Percentiles rank a stretch among this genome's conserved stretches.
phyloP scores from a whole-genome alignment of 169 alveolate genomes.

The Cryptosporidium baileyi region DNA sequence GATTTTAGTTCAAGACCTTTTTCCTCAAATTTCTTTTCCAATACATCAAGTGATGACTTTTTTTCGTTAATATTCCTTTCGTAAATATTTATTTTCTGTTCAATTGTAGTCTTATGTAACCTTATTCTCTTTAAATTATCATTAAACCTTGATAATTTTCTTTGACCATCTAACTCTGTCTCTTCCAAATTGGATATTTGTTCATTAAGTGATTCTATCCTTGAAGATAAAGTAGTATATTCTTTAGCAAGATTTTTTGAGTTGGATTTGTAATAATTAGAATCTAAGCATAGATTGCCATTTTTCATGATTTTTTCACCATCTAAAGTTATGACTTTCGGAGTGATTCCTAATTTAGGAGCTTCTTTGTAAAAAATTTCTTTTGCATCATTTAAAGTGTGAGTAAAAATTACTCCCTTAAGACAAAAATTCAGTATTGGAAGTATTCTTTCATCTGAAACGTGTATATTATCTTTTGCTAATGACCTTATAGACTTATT shows the following conservation, averaged over 20 bases:
- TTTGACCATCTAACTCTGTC: constrained; percentile 21
- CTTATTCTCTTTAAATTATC: constrained; percentile 41
- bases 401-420: constrained; percentile 19
- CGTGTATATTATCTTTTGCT: constrained; percentile 56
- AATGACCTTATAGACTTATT: constrained; percentile 28
- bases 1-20: neutral
- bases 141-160: constrained; percentile 21
- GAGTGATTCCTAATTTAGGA: constrained; percentile 23
- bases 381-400: constrained; percentile 29
- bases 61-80: constrained; percentile 12
- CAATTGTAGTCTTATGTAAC: constrained; percentile 14
- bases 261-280: neutral
- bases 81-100: constrained; percentile 9
- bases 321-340: constrained; percentile 43
- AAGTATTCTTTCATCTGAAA: constrained; percentile 49
- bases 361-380: constrained; percentile 54
- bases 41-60: neutral
- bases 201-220: neutral
- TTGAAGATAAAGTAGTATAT: neutral
- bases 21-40: constrained; percentile 14
- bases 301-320: constrained; percentile 61
- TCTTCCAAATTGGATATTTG: constrained; percentile 19
- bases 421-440: constrained; percentile 33
- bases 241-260: constrained; percentile 7
- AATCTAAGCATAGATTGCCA: constrained; percentile 42